Evolutionary conservation across 495 filamentous ascomycete species (phyloP), one percentile per base, ranked within the genome.

Genomic region (Rusavskia elegans): DNA sequence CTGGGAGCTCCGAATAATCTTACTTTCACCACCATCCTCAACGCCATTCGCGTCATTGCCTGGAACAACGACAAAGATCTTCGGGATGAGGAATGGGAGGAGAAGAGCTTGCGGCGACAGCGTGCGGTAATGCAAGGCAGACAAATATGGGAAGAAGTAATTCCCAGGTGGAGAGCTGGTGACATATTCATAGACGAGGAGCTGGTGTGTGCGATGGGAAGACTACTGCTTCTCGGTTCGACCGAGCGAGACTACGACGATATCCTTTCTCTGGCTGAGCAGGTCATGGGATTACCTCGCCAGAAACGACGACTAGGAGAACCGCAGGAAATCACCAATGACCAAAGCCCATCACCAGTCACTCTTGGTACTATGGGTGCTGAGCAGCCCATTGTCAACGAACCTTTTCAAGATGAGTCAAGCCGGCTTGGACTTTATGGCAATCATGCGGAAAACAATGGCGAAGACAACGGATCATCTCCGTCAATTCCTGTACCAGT

Each of bases 1-100:
- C 58, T 69, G 0, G 72, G 71, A 23, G 69, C 80, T 3, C 81
- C 92, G 2, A 77, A 90, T 55, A 68, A 68, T 20, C 54, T 71
- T 17, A 95, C 92, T 0, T 98, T 82, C 54, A 85, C 85, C 5
- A 87, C 78, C 32, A 83, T 98, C 50, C 54, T 98, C 25, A 82
- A 85, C 50, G 85, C 82, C 5, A 71, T 94, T 20, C 65, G 72
- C 19, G 57, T 68, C 38, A 56, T 72, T 17, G 54, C 63, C 14
- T 55, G 59, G 25, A 40, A 53, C 5, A 50, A 68, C 6, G 44
- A 50, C 1, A 59, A 56, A 5, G 59, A 68, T 38, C 49, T 63
- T 36, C 52, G 57, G 45, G 50, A 51, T 27, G 54, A 71, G 16
- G 55, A 68, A 11, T 42, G 59, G 45, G 67, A 73, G 2, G 62